Conservation (phyloP, 306 rosid species). For the Clitoria ternatea region DNA sequence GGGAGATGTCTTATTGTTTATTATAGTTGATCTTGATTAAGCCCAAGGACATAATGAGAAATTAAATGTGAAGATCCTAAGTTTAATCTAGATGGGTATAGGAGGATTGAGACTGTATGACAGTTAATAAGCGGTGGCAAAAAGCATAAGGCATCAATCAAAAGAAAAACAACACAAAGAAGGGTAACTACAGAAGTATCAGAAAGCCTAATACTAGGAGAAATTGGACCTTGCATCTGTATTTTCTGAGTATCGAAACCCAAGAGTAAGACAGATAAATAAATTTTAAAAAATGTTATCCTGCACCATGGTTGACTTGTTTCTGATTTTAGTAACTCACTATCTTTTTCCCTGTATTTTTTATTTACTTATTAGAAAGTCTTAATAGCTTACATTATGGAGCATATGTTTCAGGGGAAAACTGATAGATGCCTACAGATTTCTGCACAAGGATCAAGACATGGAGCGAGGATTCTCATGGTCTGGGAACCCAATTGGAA, state of each 20-base stretch:
- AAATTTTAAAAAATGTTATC: neutral
- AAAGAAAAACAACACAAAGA: neutral
- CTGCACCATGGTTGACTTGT: constrained; percentile 4
- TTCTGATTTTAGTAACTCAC: neutral
- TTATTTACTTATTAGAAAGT: neutral
- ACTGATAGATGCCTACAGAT: constrained; percentile 88
- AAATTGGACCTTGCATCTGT: constrained; percentile 4
- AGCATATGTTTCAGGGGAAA: constrained; percentile 69
- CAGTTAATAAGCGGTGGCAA: too few species aligned
- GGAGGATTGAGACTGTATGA: too few species aligned
- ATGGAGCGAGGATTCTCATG: constrained; percentile 91
- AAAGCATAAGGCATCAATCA: neutral
- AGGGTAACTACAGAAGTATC: neutral
- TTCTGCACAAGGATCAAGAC: constrained; percentile 74
- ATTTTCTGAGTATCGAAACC: neutral
- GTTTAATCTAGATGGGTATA: too few species aligned
- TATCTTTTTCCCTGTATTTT: neutral
- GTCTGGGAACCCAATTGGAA: constrained; percentile 95
- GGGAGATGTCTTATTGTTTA: too few species aligned
- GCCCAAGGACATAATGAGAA: too few species aligned
- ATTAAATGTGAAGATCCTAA: too few species aligned
- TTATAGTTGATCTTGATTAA: too few species aligned
- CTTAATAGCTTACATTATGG: constrained; percentile 29
- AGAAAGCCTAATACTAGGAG: constrained; percentile 5
- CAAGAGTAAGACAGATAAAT: constrained; percentile 2